A percentile compares a stretch with the other conserved stretches of the same genome.
These are phyloP conservation scores for Lyophyllum shimeji DNA, from an alignment of 768 basidiomycete species.

Conservation along the genomic window DNA sequence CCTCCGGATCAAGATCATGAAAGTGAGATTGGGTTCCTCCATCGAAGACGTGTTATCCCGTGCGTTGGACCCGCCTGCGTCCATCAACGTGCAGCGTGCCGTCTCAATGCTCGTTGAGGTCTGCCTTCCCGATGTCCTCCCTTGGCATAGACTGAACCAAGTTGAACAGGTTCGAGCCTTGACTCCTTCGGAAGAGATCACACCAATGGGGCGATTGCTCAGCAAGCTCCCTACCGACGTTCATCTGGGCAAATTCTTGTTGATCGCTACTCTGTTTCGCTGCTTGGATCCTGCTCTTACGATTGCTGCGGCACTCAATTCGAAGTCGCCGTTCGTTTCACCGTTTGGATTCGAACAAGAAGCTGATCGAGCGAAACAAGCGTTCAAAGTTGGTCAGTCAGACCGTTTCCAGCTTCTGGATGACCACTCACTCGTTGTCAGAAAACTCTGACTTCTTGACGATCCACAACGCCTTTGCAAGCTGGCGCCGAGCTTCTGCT, in stretches of 20 bases:
- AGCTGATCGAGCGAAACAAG: conserved; percentile 79
- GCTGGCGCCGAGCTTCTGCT: conserved; percentile 77
- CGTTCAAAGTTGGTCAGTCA: conserved; percentile 71
- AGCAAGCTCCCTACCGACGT: conserved; percentile 95
- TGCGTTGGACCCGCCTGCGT: conserved; percentile 86
- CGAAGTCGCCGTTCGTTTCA: conserved; percentile 90
- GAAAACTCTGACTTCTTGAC: conserved; percentile 96
- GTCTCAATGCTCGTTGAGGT: conserved; percentile 91
- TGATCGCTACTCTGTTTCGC: conserved; percentile 79
- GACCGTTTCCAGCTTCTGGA: not conserved
- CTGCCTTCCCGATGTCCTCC: conserved; percentile 9
- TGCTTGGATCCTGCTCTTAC: conserved; percentile 97
- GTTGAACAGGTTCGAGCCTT: conserved; percentile 73
- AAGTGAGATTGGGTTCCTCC: conserved; percentile 76
- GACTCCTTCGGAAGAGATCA: conserved; percentile 85
- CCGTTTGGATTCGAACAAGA: conserved; percentile 87
- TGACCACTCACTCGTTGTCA: conserved; percentile 26
- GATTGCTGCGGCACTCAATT: conserved; percentile 88
- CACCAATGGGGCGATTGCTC: conserved; percentile 87
- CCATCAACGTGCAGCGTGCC: conserved; percentile 87
- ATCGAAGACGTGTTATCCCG: conserved; percentile 89
- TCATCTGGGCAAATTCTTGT: conserved; percentile 90
- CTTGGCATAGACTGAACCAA: not conserved
- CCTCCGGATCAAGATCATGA: conserved; percentile 91
- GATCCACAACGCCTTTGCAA: conserved; percentile 84